Evolutionary conservation across 1,284 basidiomycete species (phyloP), one percentile per base, ranked within the genome.

Genomic region (Austroboletus novae-zelandiae): DNA sequence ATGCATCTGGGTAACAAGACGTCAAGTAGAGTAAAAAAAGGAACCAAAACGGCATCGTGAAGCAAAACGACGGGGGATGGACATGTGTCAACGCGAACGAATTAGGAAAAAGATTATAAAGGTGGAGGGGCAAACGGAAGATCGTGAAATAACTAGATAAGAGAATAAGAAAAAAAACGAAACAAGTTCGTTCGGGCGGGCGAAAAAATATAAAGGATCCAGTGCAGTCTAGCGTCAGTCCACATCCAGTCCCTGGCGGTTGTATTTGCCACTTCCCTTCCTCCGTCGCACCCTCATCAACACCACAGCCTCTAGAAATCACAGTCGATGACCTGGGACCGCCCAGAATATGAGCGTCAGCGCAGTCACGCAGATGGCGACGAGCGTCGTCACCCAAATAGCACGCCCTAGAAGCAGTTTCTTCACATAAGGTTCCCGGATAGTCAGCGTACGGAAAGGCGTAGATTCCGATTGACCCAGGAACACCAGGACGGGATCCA

Each of bases 401-500:
- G 94, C 91, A 23, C 94, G 84, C 27, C 92, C 89, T 23, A 93
- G 67, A 4, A 98, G 78, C 14, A 98, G 77, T 66, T 91, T 92
- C 72, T 84, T 84, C 57, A 99, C 94, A 65, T 98, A 98, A 18
- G 86, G 86, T 70, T 99, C 96, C 45, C 86, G 83, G 50, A 99
- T 92, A 25, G 78, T 78, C 47, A 98, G 86, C 7, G 91, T 89
- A 48, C 90, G 84, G 82, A 98, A 98, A 3, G 95, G 94, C 13
- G 93, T 92, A 18, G 91, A 91, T 68, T 93, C 91, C 40, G 89
- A 91, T 67, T 91, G 88, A 50, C 83, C 82, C 57, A 92, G 70
- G 75, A 93, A 91, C 54, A 93, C 84, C 58, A 91, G 84, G 59
- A 98, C 75, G 4, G 96, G 96, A 69, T 98, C 95, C 49, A 98